phyloP scores from a whole-genome alignment of 2,329 filamentous ascomycete species.

The Podosphaera xanthii region DNA sequence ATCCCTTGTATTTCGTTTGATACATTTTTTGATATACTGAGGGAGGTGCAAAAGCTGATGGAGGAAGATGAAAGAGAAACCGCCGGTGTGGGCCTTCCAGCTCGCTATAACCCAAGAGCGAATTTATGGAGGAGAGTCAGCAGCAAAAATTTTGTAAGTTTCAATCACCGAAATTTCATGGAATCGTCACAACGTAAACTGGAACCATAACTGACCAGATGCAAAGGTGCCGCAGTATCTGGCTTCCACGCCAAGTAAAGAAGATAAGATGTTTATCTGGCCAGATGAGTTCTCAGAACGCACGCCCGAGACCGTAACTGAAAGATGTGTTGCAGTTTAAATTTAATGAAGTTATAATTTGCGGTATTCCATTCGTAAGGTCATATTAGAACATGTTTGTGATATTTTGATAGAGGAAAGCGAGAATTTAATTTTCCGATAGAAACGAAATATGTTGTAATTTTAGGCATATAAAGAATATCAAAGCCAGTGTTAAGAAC shows the following conservation, averaged over 20 bases:
- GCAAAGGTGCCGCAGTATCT: constrained; percentile 22
- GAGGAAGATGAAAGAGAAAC: constrained; percentile 38
- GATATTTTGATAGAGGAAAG: too few relatives aligned
- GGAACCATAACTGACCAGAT: background rate
- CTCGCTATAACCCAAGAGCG: constrained; percentile 41
- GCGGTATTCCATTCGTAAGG: too few relatives aligned
- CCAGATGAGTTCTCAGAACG: constrained; percentile 31
- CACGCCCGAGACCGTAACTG: constrained; percentile 7
- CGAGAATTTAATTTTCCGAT: too few relatives aligned
- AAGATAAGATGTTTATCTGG: constrained; percentile 41
- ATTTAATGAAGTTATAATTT: too few relatives aligned
- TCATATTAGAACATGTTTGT: too few relatives aligned
- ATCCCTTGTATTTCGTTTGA: constrained; percentile 40
- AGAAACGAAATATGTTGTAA: too few relatives aligned
- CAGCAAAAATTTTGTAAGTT: constrained; percentile 26
- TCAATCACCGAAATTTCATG: background rate
- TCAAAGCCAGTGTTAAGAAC: too few relatives aligned
- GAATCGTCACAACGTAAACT: too few relatives aligned
- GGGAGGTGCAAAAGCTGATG: constrained; percentile 32
- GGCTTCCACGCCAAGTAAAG: constrained; percentile 26
- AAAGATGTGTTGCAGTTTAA: constrained; percentile 8
- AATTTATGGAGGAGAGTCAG: constrained; percentile 44
- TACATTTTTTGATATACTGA: constrained; percentile 42
- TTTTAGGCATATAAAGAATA: too few relatives aligned
- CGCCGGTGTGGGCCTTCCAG: constrained; percentile 32